Evolutionary conservation across 2,329 filamentous ascomycete species (phyloP), one percentile per base, ranked within the genome.

Genomic region (Esteya vermicola): DNA sequence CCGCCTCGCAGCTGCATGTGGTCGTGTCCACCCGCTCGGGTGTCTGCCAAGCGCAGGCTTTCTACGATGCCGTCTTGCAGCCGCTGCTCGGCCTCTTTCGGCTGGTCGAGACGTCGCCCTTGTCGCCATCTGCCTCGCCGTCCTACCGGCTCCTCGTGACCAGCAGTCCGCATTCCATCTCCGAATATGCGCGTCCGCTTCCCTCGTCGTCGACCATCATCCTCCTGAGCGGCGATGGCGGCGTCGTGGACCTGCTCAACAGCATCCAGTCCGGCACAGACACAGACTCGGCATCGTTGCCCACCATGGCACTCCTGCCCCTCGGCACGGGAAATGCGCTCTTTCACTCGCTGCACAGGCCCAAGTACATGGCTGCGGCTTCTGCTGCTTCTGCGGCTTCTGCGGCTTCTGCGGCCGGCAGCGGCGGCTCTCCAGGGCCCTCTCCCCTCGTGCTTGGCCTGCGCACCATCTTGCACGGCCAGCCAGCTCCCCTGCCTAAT

Each of bases 221-320:
- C 23, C 68, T 96, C 12, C 67, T 95, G 6, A 89, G 82, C 36
- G 89, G 89, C 7, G 89, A 96, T 56, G 89, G 89, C 13, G 89
- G 86, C 6, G 58, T 93, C 3, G 71, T 86, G 16, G 89, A 96
- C 50, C 64, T 91, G 1, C 65, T 94, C 43, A 93, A 95, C 53
- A 72, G 71, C 3, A 65, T 56, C 21, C 21, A 36, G 31, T 48
- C 52, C 21, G 39, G 43, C 2, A 30, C 40, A 2, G 47, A 47
- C 43, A 43, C 13, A 31, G 10, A 7, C 4, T 6, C 4, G 22
- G 6, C 5, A 2, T 20, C 9, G 28, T 22, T 53, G 6, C 69
- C 72, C 0, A 57, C 65, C 3, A 52, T 81, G 25, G 65, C 63
- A 0, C 53, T 76, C 13, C 54, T 81, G 14, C 77, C 77, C 1